These are phyloP conservation scores for Rubus idaeus DNA, from an alignment of 306 rosid genomes.

Conservation along the genomic window DNA sequence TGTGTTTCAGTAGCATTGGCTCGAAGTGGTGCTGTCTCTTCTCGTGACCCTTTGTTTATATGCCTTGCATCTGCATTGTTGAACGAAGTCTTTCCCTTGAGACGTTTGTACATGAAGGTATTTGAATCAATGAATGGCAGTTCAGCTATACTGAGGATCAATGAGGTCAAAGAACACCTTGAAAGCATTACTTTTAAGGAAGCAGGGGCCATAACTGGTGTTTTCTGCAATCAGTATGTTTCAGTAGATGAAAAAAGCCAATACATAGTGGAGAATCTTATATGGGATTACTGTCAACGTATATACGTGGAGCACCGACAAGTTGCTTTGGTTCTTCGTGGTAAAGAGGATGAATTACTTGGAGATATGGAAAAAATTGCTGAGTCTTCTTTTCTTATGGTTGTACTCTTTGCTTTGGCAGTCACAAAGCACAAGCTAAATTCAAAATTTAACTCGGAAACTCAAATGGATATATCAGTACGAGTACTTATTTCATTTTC, in stretches of 20 bases:
- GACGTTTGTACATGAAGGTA: slow-evolving; percentile 41
- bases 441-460: slow-evolving; percentile 50
- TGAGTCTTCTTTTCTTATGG: slow-evolving; percentile 88
- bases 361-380: slow-evolving; percentile 66
- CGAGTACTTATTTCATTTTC: slow-evolving; percentile 77
- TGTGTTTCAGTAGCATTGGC: slow-evolving; percentile 67
- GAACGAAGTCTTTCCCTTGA: slow-evolving; percentile 73
- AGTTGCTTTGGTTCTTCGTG: slow-evolving; percentile 54
- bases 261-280: slow-evolving; percentile 58
- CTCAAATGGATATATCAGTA: slow-evolving; percentile 50
- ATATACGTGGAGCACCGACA: slow-evolving; percentile 64
- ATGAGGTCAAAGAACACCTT: slow-evolving; percentile 60
- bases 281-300: slow-evolving; percentile 70
- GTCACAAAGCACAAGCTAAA: slow-evolving; percentile 72
- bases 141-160: slow-evolving; percentile 33
- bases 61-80: slow-evolving; percentile 67
- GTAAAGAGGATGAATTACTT: slow-evolving; percentile 49
- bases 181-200: slow-evolving; percentile 68
- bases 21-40: slow-evolving; percentile 57
- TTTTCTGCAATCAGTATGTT: slow-evolving; percentile 73
- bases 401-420: slow-evolving; percentile 76
- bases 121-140: slow-evolving; percentile 31
- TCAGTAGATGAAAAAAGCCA: slow-evolving; percentile 60
- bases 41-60: slow-evolving; percentile 53
- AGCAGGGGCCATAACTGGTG: slow-evolving; percentile 68